Base-by-base conservation (phyloP, 192 early-diverging fungal genomes). In the Backusella westeae region DNA sequence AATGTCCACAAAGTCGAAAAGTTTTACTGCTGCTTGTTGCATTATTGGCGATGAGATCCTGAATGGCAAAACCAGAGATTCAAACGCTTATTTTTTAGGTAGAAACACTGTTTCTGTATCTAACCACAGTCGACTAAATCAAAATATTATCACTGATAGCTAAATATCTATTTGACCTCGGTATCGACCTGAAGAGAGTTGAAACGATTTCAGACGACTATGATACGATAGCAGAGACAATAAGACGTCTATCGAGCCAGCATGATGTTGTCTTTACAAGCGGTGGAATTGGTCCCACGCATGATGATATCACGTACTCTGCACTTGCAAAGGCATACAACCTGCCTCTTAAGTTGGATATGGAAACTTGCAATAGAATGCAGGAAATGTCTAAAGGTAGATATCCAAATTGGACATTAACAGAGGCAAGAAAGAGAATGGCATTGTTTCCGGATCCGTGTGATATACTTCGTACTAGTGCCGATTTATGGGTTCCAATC, bases 21-120 rank as follows among this genome's bases (percentile, higher is more conserved):
- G 23, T 6, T 72, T 77, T 15, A 85, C 85, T 0, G 85, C 89
- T 21, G 84, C 89, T 34, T 89, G 88, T 68, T 73, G 80, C 67
- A 87, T 90, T 15, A 93, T 93, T 67, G 92, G 93, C 44, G 91
- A 93, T 81, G 92, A 93, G 71, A 89, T 94, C 34, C 84, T 94
- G 34, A 89, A 84, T 75, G 93, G 93, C 44, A 92, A 91, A 71
- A 90, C 88, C 0, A 85, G 76, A 12, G 93, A 94, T 84, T 78
- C 84, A 29, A 94, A 94, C 80, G 82, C 88, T 6, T 71, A 80
- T 41, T 83, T 74, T 34, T 80, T 92, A 44, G 82, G 85, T 85
- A 81, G 67, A 46, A 21, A 49, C 8, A 10, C 53, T 23, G n/a
- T 21, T 56, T 56, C 26, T 8, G 2, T 12, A 14, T 63, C 23